phyloP scores from a whole-genome alignment of 106 monocot genomes.

The Platanthera zijinensis region DNA sequence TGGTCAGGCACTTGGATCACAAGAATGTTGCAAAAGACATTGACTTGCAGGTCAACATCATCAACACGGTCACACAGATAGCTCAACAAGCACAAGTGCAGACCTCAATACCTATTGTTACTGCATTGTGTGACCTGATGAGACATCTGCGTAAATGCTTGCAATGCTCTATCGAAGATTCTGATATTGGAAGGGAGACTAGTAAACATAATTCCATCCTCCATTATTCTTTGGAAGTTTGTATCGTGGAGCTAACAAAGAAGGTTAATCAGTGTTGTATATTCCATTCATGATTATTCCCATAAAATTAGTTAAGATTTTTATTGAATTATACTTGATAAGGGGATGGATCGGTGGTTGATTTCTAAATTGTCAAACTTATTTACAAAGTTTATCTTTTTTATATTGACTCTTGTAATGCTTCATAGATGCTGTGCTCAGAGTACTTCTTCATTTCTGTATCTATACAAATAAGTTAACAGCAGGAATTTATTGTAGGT shows the following conservation, averaged over 20 bases:
- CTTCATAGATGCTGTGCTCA: background rate
- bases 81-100: slow-evolving; percentile 36
- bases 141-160: slow-evolving; percentile 86
- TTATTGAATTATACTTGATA: background rate
- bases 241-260: slow-evolving; percentile 47
- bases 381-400: background rate
- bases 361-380: background rate
- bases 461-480: slow-evolving; percentile 10
- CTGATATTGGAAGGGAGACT: slow-evolving; percentile 20
- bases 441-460: background rate
- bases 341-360: slow-evolving; percentile 3
- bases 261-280: slow-evolving; percentile 43
- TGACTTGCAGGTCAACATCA: slow-evolving; percentile 48
- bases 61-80: slow-evolving; percentile 44
- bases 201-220: slow-evolving; percentile 44
- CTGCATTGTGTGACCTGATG: slow-evolving; percentile 69
- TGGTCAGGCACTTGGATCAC: slow-evolving; percentile 88
- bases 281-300: background rate
- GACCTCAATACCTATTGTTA: slow-evolving; percentile 47
- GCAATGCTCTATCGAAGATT: slow-evolving; percentile 63
- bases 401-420: background rate
- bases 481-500: slow-evolving; percentile 36
- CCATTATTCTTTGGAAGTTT: slow-evolving; percentile 70
- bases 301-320: background rate
- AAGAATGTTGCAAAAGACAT: slow-evolving; percentile 67